Evolutionary conservation across 768 basidiomycete species (phyloP).

Genomic region (Leccinum olivaceopallidum): DNA sequence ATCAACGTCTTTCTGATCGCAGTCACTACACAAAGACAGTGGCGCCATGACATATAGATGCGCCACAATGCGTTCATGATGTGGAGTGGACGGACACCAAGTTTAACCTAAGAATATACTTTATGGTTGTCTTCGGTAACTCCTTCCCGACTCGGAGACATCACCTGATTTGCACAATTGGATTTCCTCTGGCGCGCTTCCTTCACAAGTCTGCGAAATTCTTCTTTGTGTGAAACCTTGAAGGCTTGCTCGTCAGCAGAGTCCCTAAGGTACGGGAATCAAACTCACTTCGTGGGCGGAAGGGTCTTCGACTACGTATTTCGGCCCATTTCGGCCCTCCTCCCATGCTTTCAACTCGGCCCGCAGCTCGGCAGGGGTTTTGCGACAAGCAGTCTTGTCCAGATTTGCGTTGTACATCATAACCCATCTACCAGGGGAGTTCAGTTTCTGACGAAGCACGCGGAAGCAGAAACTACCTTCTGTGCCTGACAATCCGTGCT

Average conservation of each 20-base stretch:
- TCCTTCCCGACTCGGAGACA: constrained; percentile 6
- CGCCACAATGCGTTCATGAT: neutral
- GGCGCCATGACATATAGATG: constrained; percentile 1
- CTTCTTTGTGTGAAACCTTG: constrained; percentile 29
- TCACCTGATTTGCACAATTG: constrained; percentile 17
- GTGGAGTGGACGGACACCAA: neutral
- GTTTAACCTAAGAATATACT: constrained; percentile 20
- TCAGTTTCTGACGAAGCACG: neutral
- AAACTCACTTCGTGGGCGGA: constrained; percentile 40
- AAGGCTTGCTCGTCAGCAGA: neutral
- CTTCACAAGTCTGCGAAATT: constrained; percentile 37
- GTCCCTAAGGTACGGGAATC: neutral
- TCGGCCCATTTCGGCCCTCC: constrained; percentile 42
- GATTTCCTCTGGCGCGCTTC: constrained; percentile 37
- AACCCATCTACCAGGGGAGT: constrained; percentile 52
- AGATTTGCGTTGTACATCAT: constrained; percentile 71
- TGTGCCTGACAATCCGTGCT: constrained; percentile 55
- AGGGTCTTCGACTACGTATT: constrained; percentile 37
- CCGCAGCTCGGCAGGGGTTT: constrained; percentile 46
- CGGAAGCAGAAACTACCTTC: constrained; percentile 42
- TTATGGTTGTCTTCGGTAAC: constrained; percentile 41
- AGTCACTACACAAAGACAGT: constrained; percentile 1
- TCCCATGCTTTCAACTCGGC: constrained; percentile 62
- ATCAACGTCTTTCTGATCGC: constrained; percentile 1
- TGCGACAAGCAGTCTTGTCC: constrained; percentile 53